Evolutionary conservation across 2,329 filamentous ascomycete species (phyloP), one percentile per base, ranked within the genome.

Genomic region (Sporothrix protearum): DNA sequence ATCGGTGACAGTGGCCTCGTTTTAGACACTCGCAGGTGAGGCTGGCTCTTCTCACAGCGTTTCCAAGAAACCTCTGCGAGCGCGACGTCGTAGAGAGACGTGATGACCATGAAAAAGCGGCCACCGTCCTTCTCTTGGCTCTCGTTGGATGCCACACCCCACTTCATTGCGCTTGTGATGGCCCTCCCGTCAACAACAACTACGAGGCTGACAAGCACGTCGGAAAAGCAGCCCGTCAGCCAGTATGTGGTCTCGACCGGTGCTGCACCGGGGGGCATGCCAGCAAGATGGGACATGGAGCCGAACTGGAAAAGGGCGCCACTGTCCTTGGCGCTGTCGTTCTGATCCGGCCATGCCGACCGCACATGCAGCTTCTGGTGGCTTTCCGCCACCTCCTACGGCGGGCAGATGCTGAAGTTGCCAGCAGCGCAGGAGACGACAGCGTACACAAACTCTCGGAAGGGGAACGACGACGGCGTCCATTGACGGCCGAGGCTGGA

Each of bases 391-490:
- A 39, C 10, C 0, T 3, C 6, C 19, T 55, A 16, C 8, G 45
- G 28, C 2, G 25, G 28, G 16, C 30, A 47, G 16, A 67, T 6
- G 49, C n/a, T 14, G 9, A 51, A 22, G 30, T 25, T 25, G n/a
- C 61, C 51, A n/a, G 71, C 42, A 3, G 68, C 53, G n/a, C 68
- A 6, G 2, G 71, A 71, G 1, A 72, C 53, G 5, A 72, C 12
- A 25, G 71, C 63, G 51, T 55, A 72, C 4, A 39, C 33, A 5
- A 72, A 45, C 68, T 72, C 71, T 16, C 71, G 68, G 19, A 72
- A 70, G 1, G 68, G 25, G 2, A 68, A 42, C 7, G 28, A 22
- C 0, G 61, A n/a, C 9, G 51, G 42, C 5, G 8, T 2, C 71
- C 71, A 72, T 36, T 72, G 30, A 30, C n/a, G 71, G 22, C 71